Percentiles rank a stretch among this genome's conserved stretches.
Conservation (phyloP, 2,329 filamentous ascomycete species). For the Colletotrichum somersetense region DNA sequence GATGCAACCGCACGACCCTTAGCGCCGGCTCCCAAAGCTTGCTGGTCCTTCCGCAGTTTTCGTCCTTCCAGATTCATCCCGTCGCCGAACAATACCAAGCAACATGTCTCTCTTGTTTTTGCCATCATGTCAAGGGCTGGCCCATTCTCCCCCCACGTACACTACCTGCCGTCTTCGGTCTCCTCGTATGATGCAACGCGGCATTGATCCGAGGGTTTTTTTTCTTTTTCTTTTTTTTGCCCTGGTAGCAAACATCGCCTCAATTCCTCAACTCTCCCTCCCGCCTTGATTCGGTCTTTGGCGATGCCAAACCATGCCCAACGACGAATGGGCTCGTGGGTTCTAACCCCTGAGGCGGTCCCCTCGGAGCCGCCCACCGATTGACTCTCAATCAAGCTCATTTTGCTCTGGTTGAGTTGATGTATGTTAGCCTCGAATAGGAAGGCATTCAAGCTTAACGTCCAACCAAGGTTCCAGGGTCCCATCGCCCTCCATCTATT, state of each 20-base stretch:
- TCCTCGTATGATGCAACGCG: background rate
- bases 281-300: background rate
- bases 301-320: conserved; percentile 12
- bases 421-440: conserved; percentile 22
- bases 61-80: conserved; percentile 25
- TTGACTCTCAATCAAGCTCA: background rate
- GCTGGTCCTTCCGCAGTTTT: conserved; percentile 8
- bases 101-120: no score
- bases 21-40: conserved; percentile 31
- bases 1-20: conserved; percentile 19
- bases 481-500: background rate
- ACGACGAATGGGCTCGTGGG: conserved; percentile 1
- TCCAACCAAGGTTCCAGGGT: background rate
- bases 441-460: conserved; percentile 18
- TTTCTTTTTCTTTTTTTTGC: background rate
- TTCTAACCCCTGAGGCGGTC: background rate
- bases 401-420: conserved; percentile 1
- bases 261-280: background rate
- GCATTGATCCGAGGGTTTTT: background rate
- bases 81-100: conserved; percentile 2
- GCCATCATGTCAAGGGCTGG: background rate
- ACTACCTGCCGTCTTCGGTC: background rate
- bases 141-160: background rate
- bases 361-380: background rate
- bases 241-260: conserved; percentile 9